Conservation (phyloP, 2,329 filamentous ascomycete genomes). For the Aspergillus tanneri region DNA sequence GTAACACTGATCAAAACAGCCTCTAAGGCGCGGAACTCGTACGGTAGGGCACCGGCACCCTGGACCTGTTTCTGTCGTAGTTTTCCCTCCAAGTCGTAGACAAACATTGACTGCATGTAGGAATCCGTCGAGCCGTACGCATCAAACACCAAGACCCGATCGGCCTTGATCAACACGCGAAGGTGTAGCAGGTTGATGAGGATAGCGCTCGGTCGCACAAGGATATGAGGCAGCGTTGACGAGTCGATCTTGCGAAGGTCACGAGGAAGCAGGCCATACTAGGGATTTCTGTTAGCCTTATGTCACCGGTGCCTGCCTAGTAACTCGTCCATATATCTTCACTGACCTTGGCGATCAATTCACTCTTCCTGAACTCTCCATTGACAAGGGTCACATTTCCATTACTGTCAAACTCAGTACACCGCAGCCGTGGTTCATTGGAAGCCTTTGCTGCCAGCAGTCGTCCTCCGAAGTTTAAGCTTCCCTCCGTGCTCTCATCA, state of each 20-base stretch:
- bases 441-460: constrained; percentile 69
- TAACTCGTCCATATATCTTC: too few species aligned
- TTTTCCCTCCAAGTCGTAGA: constrained; percentile 95
- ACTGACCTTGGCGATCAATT: constrained; percentile 85
- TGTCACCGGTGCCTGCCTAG: too few species aligned
- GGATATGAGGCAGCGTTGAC: constrained; percentile 89
- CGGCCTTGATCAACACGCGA: constrained; percentile 89
- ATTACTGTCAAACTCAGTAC: constrained; percentile 90
- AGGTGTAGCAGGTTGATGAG: constrained; percentile 95
- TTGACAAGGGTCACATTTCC: constrained; percentile 91
- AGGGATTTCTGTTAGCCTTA: constrained; percentile 9
- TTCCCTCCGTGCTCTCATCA: constrained; percentile 59
- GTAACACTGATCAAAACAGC: constrained; percentile 93
- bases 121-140: constrained; percentile 93
- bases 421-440: constrained; percentile 81
- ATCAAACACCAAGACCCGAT: constrained; percentile 92
- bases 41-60: constrained; percentile 65
- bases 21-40: constrained; percentile 94
- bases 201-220: constrained; percentile 88
- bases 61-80: constrained; percentile 72
- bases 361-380: constrained; percentile 95
- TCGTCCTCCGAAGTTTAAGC: constrained; percentile 68
- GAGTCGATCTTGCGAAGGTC: constrained; percentile 98
- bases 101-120: constrained; percentile 93
- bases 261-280: constrained; percentile 90